Conservation (phyloP, 2,329 filamentous ascomycete genomes). For the Decorospora gaudefroyi region DNA sequence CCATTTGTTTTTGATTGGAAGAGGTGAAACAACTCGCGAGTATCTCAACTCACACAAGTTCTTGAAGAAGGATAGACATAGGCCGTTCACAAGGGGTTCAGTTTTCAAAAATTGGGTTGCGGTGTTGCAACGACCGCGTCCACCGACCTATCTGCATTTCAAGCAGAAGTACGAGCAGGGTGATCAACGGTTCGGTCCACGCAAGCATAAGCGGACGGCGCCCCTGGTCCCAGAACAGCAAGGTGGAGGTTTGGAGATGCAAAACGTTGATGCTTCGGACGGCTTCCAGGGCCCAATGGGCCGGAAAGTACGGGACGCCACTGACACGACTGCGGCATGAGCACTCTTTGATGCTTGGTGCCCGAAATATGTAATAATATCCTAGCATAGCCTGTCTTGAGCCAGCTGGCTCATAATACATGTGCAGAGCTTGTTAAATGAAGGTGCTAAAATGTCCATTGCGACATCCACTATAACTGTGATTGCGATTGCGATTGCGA, state of each 20-base stretch:
- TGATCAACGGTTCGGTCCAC: slow-evolving; percentile 77
- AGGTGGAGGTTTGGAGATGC: slow-evolving; percentile 71
- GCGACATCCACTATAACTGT: no score
- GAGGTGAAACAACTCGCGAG: slow-evolving; percentile 93
- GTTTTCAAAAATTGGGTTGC: slow-evolving; percentile 77
- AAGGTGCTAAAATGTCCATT: no score
- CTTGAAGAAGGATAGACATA: slow-evolving; percentile 84
- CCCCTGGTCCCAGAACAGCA: slow-evolving; percentile 58
- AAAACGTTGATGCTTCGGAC: slow-evolving; percentile 48
- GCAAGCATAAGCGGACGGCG: slow-evolving; percentile 57
- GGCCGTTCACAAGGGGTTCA: slow-evolving; percentile 82
- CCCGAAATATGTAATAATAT: slow-evolving; percentile 7
- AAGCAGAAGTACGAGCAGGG: slow-evolving; percentile 76
- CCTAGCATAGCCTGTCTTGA: slow-evolving; percentile 6
- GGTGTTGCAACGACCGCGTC: slow-evolving; percentile 80
- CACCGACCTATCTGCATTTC: slow-evolving; percentile 87
- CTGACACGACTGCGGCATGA: slow-evolving; percentile 19
- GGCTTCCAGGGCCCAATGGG: slow-evolving; percentile 44
- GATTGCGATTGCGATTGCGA: background rate
- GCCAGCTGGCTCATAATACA: slow-evolving; percentile 4
- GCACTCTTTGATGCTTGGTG: slow-evolving; percentile 1
- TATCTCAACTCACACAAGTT: slow-evolving; percentile 98
- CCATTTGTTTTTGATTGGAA: slow-evolving; percentile 85
- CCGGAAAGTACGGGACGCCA: slow-evolving; percentile 24
- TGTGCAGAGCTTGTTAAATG: slow-evolving; percentile 1